These are phyloP conservation scores for Collybia sordida DNA, from an alignment of 768 basidiomycete species.

Conservation along the genomic window DNA sequence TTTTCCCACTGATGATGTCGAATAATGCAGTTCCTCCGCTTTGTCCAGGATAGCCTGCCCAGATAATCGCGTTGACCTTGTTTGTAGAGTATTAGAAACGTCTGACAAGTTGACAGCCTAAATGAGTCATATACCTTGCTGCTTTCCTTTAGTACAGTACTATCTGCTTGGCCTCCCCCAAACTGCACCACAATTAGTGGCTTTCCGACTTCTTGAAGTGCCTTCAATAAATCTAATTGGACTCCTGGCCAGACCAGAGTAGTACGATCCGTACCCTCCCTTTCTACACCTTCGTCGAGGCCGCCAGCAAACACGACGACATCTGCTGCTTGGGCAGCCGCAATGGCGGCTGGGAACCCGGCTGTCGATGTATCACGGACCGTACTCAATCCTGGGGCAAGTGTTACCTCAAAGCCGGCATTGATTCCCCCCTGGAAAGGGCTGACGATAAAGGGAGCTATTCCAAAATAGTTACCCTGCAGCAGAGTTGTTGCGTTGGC, in stretches of 20 bases:
- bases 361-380: slow-evolving; percentile 35
- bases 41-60: slow-evolving; percentile 60
- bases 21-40: slow-evolving; percentile 53
- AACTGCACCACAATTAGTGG: slow-evolving; percentile 56
- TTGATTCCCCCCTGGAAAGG: slow-evolving; percentile 47
- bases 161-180: slow-evolving; percentile 60
- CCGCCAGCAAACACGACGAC: slow-evolving; percentile 54
- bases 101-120: neutral
- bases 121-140: slow-evolving; percentile 27
- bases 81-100: too few species aligned
- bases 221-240: slow-evolving; percentile 48
- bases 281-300: slow-evolving; percentile 49
- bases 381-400: slow-evolving; percentile 37
- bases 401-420: slow-evolving; percentile 46
- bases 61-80: slow-evolving; percentile 52
- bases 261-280: slow-evolving; percentile 45
- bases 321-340: slow-evolving; percentile 48
- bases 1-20: slow-evolving; percentile 51
- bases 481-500: slow-evolving; percentile 54
- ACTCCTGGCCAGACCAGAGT: slow-evolving; percentile 55
- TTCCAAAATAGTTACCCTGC: slow-evolving; percentile 59
- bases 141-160: slow-evolving; percentile 43
- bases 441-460: slow-evolving; percentile 55
- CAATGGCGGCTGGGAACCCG: slow-evolving; percentile 50
- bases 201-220: slow-evolving; percentile 46